A percentile compares a stretch with the other conserved stretches of the same genome.
Conservation (phyloP, 2,329 filamentous ascomycete species). For the Monosporascus sp. region DNA sequence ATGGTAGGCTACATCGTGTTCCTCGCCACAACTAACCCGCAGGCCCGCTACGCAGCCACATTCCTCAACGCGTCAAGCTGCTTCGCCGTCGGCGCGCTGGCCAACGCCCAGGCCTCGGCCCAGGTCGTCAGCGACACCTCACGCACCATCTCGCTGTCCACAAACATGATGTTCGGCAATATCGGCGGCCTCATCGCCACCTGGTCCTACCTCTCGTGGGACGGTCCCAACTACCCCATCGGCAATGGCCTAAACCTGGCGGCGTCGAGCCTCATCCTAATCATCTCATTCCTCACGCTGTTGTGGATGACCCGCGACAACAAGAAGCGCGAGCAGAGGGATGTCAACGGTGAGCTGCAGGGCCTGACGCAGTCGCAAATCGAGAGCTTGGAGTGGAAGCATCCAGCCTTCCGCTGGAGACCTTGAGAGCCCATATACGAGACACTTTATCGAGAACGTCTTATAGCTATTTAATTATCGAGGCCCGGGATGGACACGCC, state of each 20-base stretch:
- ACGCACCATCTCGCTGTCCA: conserved; percentile 60
- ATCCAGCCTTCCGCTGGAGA: conserved; percentile 57
- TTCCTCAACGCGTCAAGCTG: conserved; percentile 63
- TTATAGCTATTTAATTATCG: background rate
- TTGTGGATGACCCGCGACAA: conserved; percentile 60
- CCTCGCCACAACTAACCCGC: conserved; percentile 46
- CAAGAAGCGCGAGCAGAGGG: conserved; percentile 42
- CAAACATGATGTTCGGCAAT: conserved; percentile 67
- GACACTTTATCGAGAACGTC: background rate
- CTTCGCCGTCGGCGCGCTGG: conserved; percentile 59
- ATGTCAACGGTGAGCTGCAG: conserved; percentile 47
- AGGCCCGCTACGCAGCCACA: conserved; percentile 62
- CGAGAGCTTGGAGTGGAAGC: conserved; percentile 55
- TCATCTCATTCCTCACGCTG: conserved; percentile 42
- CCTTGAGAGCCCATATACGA: conserved; percentile 18
- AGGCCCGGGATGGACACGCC: too few species aligned
- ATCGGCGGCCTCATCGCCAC: conserved; percentile 64
- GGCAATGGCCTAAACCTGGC: conserved; percentile 67
- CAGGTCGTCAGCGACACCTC: conserved; percentile 70
- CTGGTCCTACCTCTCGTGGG: conserved; percentile 59
- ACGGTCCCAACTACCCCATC: conserved; percentile 62
- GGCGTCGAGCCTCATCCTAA: conserved; percentile 45
- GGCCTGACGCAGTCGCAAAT: conserved; percentile 44
- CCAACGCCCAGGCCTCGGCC: conserved; percentile 62
- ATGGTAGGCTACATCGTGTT: conserved; percentile 70